Percentiles rank a stretch among this genome's conserved stretches.
Conservation (phyloP, 2,329 filamentous ascomycete genomes). For the Colletotrichum coccodes region DNA sequence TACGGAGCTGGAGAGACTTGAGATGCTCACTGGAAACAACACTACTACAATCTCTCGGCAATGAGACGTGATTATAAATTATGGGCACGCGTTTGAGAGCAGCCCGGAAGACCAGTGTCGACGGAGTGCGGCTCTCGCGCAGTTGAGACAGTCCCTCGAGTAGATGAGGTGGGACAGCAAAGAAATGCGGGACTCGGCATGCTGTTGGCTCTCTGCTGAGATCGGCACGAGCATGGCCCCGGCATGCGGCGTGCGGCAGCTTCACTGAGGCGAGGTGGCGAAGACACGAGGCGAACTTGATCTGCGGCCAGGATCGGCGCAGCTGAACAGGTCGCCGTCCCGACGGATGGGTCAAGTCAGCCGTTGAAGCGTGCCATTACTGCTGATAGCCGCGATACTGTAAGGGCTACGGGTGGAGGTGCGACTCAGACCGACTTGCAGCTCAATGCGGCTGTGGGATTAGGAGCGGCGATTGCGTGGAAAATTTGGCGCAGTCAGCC, state of each 20-base stretch:
- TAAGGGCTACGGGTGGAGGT: neutral
- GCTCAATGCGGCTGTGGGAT: neutral
- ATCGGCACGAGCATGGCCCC: neutral
- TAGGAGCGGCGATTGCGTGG: neutral
- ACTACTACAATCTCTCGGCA: too few species aligned
- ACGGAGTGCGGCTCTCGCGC: neutral
- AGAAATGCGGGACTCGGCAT: constrained; percentile 5
- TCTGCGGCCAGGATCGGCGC: neutral
- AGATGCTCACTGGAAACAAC: neutral
- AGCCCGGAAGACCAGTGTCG: neutral
- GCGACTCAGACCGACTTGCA: neutral
- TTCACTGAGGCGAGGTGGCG: constrained; percentile 5
- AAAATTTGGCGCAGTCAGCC: neutral
- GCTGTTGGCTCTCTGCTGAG: neutral
- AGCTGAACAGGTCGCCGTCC: neutral
- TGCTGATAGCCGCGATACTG: neutral
- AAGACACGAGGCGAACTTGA: neutral
- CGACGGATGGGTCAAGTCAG: neutral
- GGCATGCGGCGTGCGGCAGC: neutral
- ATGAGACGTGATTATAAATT: too few species aligned
- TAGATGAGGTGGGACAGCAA: neutral
- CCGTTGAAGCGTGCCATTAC: neutral
- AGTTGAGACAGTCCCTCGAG: neutral
- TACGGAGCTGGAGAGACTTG: neutral
- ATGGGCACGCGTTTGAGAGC: neutral